phyloP scores from a whole-genome alignment of 176 grass and related monocot genomes.

The Cenchrus fungigraminus region DNA sequence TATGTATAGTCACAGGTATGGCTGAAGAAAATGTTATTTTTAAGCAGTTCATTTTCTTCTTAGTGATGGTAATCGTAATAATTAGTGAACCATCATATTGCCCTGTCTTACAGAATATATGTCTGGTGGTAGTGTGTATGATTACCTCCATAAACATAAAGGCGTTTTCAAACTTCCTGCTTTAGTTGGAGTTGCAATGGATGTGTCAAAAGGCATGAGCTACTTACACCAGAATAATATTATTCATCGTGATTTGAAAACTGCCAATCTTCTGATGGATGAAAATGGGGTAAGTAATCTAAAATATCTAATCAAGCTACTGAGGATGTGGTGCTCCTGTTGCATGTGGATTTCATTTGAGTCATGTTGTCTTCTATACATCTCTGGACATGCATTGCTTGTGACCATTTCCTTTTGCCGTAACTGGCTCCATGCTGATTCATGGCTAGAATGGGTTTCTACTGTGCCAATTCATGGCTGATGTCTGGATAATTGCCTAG shows the following conservation, averaged over 20 bases:
- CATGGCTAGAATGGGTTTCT: not conserved
- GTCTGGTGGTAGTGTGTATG: conserved; percentile 92
- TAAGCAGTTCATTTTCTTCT: conserved; percentile 14
- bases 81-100: conserved; percentile 11
- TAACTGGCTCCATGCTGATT: not conserved
- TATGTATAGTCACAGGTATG: conserved; percentile 97
- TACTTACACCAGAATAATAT: conserved; percentile 99
- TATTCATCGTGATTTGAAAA: conserved; percentile 97
- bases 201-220: conserved; percentile 99
- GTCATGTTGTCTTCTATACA: not conserved
- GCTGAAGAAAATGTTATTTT: conserved; percentile 20
- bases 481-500: conserved; percentile 7
- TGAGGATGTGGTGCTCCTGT: not conserved
- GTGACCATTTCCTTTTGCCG: not conserved
- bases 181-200: conserved; percentile 89
- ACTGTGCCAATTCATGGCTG: not conserved
- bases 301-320: not conserved
- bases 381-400: conserved; percentile 10
- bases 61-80: conserved; percentile 17
- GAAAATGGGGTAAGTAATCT: conserved; percentile 85
- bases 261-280: conserved; percentile 99
- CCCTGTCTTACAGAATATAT: conserved; percentile 75
- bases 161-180: conserved; percentile 82
- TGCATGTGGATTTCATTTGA: conserved; percentile 11
- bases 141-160: conserved; percentile 97